Percentiles rank a stretch among this genome's conserved stretches.
These are phyloP conservation scores for Huntiella omanensis DNA, from an alignment of 2,329 filamentous ascomycete species.

Conservation along the genomic window DNA sequence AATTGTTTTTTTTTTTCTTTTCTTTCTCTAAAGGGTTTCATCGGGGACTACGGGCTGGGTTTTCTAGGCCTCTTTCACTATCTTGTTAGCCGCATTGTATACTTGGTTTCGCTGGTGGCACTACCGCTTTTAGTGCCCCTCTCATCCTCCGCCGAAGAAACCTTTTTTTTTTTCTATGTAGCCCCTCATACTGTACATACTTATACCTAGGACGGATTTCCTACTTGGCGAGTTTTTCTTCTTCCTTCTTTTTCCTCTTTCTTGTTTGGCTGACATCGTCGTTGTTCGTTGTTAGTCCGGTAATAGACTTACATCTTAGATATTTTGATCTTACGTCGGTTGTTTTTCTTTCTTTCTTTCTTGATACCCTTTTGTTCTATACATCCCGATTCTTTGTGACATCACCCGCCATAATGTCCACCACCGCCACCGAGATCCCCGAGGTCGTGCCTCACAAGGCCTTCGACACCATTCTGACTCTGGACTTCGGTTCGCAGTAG, in stretches of 20 bases:
- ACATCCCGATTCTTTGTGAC: neutral
- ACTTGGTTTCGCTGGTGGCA: neutral
- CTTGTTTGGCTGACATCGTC: constrained; percentile 6
- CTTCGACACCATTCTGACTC: constrained; percentile 44
- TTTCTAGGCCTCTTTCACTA: neutral
- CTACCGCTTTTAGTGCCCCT: neutral
- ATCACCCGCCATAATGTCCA: constrained; percentile 2
- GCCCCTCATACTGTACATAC: no score
- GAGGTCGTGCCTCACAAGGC: constrained; percentile 18
- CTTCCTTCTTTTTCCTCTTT: constrained; percentile 1
- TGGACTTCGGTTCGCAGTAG: constrained; percentile 41
- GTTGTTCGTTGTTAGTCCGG: constrained; percentile 1
- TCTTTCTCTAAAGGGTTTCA: no score
- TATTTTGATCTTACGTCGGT: neutral
- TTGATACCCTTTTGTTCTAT: neutral
- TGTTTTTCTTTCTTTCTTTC: neutral
- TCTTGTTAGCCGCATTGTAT: neutral
- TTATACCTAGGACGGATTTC: no score
- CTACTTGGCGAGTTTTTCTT: neutral
- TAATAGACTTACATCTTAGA: neutral
- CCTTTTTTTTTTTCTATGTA: no score
- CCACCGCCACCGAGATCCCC: constrained; percentile 1
- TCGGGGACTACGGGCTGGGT: no score
- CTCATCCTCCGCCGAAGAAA: neutral
- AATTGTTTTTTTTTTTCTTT: no score